Base-by-base conservation (phyloP, 108 stramenopile genomes). In the Cyclotella cryptica region DNA sequence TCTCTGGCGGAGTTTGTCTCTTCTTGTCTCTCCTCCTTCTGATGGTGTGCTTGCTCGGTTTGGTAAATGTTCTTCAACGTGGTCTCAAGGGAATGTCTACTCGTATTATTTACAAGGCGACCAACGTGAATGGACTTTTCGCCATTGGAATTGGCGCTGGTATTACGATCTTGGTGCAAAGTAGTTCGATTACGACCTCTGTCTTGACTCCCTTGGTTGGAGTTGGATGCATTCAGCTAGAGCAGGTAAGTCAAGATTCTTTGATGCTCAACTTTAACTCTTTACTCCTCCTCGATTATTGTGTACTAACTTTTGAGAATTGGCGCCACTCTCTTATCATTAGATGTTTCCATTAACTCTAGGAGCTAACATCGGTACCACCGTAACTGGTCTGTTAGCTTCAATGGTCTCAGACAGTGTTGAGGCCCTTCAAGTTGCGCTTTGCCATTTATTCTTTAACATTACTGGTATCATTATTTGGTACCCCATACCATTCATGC, bases 291-390 rank as follows among this genome's bases (percentile, higher is more conserved):
- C n/a, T n/a, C n/a, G n/a, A n/a, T n/a, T 17, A 40, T 27, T 14
- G 27, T 9, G 9, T 11, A 24, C 27, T 14, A 58, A 22, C 14
- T 58, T 8, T 58, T 58, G 14, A 11, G 22, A 14, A n/a, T n/a
- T n/a, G n/a, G n/a, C n/a, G n/a, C n/a, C n/a, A n/a, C n/a, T n/a
- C 24, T 1, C 27, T 22, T 22, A 5, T 51, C 28, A 19, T 46
- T 46, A 85, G 71, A 96, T 96, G 95, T 78, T 81, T 65, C 95
- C 95, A 21, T 75, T 96, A 53, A 93, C 93, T 43, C 87, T 96
- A 18, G 95, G 95, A 30, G 93, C 95, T 61, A 96, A 96, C 73
- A 93, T 96, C 65, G 95, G 95, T 54, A 94, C 95, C 2, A 92
- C 93, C 41, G 67, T 91, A 47, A 93, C 95, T 42, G 67, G 80